phyloP scores from a whole-genome alignment of 495 filamentous ascomycete genomes.

The Neurospora intermedia region DNA sequence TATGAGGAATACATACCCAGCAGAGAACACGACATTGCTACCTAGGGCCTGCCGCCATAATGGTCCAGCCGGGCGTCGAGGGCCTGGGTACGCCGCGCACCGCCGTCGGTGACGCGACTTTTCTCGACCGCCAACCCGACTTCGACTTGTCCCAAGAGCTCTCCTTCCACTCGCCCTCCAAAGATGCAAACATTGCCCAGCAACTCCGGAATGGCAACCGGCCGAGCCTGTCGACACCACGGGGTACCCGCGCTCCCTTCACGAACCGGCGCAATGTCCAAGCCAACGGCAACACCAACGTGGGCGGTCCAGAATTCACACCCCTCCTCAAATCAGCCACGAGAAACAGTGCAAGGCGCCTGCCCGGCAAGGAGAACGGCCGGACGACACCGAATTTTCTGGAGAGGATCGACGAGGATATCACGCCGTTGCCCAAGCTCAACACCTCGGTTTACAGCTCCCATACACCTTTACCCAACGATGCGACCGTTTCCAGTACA shows the following conservation, averaged over 20 bases:
- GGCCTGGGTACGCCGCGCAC: slow-evolving; percentile 73
- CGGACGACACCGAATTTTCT: slow-evolving; percentile 60
- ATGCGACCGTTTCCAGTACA: slow-evolving; percentile 63
- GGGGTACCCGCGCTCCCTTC: slow-evolving; percentile 49
- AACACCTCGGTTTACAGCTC: slow-evolving; percentile 40
- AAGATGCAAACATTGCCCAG: slow-evolving; percentile 61
- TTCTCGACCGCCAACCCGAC: slow-evolving; percentile 56
- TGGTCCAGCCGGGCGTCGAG: slow-evolving; percentile 36
- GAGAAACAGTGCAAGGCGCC: slow-evolving; percentile 59
- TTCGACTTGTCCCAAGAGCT: slow-evolving; percentile 72
- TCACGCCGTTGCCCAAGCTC: slow-evolving; percentile 47
- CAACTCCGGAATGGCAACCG: slow-evolving; percentile 53
- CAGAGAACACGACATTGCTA: background rate
- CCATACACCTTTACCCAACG: slow-evolving; percentile 43
- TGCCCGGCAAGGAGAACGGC: slow-evolving; percentile 38
- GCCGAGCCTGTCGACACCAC: slow-evolving; percentile 58
- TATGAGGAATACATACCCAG: slow-evolving; percentile 1
- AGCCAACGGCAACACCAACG: slow-evolving; percentile 42
- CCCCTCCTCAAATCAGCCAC: slow-evolving; percentile 86
- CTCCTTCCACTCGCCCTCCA: slow-evolving; percentile 77
- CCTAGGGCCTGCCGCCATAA: slow-evolving; percentile 11
- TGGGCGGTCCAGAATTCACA: slow-evolving; percentile 74
- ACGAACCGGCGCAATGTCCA: slow-evolving; percentile 57
- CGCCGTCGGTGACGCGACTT: slow-evolving; percentile 69
- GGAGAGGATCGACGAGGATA: slow-evolving; percentile 49